A percentile compares a stretch with the other conserved stretches of the same genome.
Evolutionary conservation across 345 rosid species (phyloP).

Genomic region (Lumnitzera littorea): DNA sequence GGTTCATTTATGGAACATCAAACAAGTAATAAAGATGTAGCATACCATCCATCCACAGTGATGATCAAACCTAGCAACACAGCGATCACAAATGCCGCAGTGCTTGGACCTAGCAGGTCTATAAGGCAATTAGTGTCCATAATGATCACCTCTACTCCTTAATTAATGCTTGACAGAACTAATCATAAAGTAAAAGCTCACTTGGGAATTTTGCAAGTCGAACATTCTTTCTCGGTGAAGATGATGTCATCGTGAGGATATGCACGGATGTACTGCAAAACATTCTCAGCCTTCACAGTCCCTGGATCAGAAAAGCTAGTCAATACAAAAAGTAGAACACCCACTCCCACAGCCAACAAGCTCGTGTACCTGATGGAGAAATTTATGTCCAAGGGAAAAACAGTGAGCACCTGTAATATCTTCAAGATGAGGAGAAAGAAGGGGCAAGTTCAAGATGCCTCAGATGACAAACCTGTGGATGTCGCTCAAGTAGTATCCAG

Average conservation of each 20-base stretch:
- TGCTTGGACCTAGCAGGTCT: constrained; percentile 99
- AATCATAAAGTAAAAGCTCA: constrained; percentile 24
- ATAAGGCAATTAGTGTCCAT: constrained; percentile 9
- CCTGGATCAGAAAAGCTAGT: constrained; percentile 95
- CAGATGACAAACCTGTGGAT: constrained; percentile 48
- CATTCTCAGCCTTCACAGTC: constrained; percentile 60
- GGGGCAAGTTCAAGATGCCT: not conserved
- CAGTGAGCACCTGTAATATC: too few relatives aligned
- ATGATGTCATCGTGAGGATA: constrained; percentile 82
- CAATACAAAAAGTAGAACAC: constrained; percentile 63
- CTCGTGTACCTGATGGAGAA: constrained; percentile 51
- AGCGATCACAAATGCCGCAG: constrained; percentile 83
- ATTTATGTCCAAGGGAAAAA: too few relatives aligned
- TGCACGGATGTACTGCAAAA: constrained; percentile 51
- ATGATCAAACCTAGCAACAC: constrained; percentile 96
- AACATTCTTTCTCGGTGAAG: constrained; percentile 65
- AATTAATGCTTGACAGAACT: not conserved
- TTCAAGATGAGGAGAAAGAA: not conserved
- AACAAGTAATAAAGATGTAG: constrained; percentile 6
- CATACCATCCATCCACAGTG: constrained; percentile 98
- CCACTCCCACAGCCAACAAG: constrained; percentile 59
- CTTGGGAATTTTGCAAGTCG: constrained; percentile 82
- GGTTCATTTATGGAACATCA: too few relatives aligned
- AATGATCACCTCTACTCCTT: constrained; percentile 1
- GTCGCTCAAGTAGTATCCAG: constrained; percentile 80